Evolutionary conservation across 2,329 filamentous ascomycete genomes (phyloP).

Genomic region (Talaromyces marneffei): DNA sequence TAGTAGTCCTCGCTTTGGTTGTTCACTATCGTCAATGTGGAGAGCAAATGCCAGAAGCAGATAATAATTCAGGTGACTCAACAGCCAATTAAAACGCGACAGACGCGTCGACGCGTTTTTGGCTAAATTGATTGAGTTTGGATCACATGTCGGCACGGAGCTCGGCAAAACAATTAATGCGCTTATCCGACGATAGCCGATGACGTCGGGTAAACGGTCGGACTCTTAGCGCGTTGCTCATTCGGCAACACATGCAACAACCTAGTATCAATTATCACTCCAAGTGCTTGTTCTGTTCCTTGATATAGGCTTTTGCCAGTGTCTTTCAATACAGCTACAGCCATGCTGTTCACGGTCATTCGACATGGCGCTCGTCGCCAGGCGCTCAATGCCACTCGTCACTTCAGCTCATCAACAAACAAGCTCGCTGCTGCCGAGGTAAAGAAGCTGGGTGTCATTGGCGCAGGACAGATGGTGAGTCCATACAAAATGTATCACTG

Average conservation of each 20-base stretch:
- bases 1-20: not conserved
- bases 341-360: constrained; percentile 34
- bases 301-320: not conserved
- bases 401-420: constrained; percentile 66
- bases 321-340: not conserved
- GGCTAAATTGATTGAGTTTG: constrained; percentile 2
- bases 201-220: constrained; percentile 21
- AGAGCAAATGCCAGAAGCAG: not conserved
- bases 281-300: not conserved
- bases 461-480: constrained; percentile 89
- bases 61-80: not conserved
- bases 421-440: constrained; percentile 63
- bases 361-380: constrained; percentile 26
- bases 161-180: constrained; percentile 9
- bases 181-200: constrained; percentile 27
- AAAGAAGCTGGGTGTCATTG: constrained; percentile 83
- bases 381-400: constrained; percentile 39
- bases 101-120: constrained; percentile 27
- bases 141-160: constrained; percentile 5
- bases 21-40: not conserved
- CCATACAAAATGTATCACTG: not conserved
- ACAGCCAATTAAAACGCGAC: constrained; percentile 24
- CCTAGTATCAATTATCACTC: not conserved
- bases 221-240: not conserved
- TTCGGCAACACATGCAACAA: not conserved